Percentiles rank a stretch among this genome's conserved stretches.
Conservation (phyloP, 257 asterid genomes). For the Solanum ahanhuiri region DNA sequence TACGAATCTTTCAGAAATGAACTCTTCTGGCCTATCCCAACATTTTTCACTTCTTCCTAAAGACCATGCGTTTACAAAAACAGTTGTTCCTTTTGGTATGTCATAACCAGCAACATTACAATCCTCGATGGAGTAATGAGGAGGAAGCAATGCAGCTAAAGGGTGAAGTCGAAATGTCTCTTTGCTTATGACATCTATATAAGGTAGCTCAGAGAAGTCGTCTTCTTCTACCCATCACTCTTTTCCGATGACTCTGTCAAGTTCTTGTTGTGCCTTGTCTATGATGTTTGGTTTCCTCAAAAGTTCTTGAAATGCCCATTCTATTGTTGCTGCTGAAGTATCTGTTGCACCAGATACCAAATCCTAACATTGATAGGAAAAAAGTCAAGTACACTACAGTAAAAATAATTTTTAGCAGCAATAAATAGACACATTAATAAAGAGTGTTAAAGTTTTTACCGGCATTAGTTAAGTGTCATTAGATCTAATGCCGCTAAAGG, state of each 20-base stretch:
- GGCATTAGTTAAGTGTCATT: no score
- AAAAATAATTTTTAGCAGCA: no score
- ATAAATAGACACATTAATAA: no score
- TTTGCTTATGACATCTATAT: background rate
- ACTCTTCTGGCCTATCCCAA: background rate
- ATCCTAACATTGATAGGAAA: background rate
- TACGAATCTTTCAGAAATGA: background rate
- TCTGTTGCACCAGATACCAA: background rate
- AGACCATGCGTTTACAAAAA: background rate
- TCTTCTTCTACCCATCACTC: background rate
- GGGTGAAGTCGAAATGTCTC: background rate
- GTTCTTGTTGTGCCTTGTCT: background rate
- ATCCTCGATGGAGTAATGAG: background rate
- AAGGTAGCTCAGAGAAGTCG: background rate
- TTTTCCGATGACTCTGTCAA: background rate
- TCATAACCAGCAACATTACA: background rate
- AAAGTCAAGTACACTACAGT: no score
- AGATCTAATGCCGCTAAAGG: no score
- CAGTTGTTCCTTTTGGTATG: background rate
- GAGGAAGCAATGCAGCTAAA: background rate
- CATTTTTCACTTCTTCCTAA: background rate
- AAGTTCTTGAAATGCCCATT: background rate
- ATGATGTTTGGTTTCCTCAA: background rate
- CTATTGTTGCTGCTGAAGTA: background rate
- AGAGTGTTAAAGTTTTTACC: no score